Conservation (phyloP, 2,329 filamentous ascomycete species). For the Penicillium sp. region DNA sequence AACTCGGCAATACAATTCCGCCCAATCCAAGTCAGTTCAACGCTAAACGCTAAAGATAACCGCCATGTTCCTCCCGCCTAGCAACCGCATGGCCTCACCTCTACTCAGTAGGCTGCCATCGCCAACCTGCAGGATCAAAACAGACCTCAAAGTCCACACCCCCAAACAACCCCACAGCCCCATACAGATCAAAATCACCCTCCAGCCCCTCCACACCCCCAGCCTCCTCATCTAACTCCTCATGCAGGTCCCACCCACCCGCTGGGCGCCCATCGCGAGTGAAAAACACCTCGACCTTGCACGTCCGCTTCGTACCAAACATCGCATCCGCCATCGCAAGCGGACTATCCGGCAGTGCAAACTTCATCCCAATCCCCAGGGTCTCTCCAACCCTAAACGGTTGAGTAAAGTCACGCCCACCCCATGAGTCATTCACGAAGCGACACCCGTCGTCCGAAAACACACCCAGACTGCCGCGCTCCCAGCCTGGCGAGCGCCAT, state of each 20-base stretch:
- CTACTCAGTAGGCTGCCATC: slow-evolving; percentile 38
- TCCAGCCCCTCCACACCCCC: slow-evolving; percentile 66
- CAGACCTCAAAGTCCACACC: slow-evolving; percentile 62
- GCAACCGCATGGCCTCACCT: background rate
- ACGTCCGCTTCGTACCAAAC: slow-evolving; percentile 13
- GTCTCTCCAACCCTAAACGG: slow-evolving; percentile 57
- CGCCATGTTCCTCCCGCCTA: background rate
- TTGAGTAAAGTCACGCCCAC: slow-evolving; percentile 60
- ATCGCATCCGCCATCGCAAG: slow-evolving; percentile 31
- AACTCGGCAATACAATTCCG: background rate
- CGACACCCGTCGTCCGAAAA: slow-evolving; percentile 65
- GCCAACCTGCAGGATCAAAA: slow-evolving; percentile 53
- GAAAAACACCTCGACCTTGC: slow-evolving; percentile 59
- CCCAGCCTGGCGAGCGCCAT: slow-evolving; percentile 65
- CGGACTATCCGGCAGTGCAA: slow-evolving; percentile 44
- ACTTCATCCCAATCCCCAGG: slow-evolving; percentile 62
- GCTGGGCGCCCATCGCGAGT: slow-evolving; percentile 58
- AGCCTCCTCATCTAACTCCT: slow-evolving; percentile 59
- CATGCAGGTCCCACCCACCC: slow-evolving; percentile 61
- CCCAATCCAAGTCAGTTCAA: background rate
- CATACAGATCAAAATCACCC: slow-evolving; percentile 66
- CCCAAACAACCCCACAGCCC: slow-evolving; percentile 63
- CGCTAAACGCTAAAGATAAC: background rate
- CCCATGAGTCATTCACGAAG: slow-evolving; percentile 64
- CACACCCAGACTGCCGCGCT: slow-evolving; percentile 61